Conservation (phyloP, 371 early-diverging fungal species). For the Dichotomocladium elegans region DNA sequence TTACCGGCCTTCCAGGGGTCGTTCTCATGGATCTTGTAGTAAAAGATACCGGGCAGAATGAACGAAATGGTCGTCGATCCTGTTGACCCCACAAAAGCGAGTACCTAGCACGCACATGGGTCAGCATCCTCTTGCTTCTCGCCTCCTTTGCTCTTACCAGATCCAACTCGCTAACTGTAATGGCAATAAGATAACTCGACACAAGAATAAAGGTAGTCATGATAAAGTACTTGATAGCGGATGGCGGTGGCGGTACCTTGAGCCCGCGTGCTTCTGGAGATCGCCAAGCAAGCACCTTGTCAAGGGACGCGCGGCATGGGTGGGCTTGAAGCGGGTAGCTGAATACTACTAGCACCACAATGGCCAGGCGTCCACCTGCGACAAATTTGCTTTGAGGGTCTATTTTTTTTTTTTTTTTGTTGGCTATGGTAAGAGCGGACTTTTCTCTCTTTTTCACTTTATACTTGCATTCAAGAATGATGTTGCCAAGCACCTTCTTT, state of each 20-base stretch:
- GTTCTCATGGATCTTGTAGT: slow-evolving; percentile 77
- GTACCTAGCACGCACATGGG: slow-evolving; percentile 40
- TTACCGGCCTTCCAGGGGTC: slow-evolving; percentile 56
- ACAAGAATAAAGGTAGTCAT: slow-evolving; percentile 73
- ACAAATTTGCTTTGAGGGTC: slow-evolving; percentile 70
- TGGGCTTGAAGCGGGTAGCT: slow-evolving; percentile 98
- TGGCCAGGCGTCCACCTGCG: slow-evolving; percentile 84
- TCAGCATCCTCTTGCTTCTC: not conserved
- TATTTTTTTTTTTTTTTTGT: slow-evolving; percentile 8
- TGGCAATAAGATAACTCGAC: slow-evolving; percentile 69
- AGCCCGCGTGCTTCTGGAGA: slow-evolving; percentile 21
- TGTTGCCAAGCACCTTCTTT: slow-evolving; percentile 78
- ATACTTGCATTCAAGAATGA: slow-evolving; percentile 80
- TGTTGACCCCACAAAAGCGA: slow-evolving; percentile 96
- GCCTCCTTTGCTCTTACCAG: slow-evolving; percentile 41
- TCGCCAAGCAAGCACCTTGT: slow-evolving; percentile 67
- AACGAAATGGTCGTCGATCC: slow-evolving; percentile 98
- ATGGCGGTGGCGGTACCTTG: slow-evolving; percentile 29
- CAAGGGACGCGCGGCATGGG: slow-evolving; percentile 91
- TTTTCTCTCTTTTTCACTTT: not conserved
- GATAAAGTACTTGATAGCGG: slow-evolving; percentile 52
- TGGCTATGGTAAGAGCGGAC: not conserved
- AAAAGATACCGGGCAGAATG: slow-evolving; percentile 95
- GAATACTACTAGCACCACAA: slow-evolving; percentile 89
- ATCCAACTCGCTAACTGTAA: slow-evolving; percentile 72